These are phyloP conservation scores for Silene noctiflora DNA, from an alignment of 179 eudicot species.

Conservation along the genomic window DNA sequence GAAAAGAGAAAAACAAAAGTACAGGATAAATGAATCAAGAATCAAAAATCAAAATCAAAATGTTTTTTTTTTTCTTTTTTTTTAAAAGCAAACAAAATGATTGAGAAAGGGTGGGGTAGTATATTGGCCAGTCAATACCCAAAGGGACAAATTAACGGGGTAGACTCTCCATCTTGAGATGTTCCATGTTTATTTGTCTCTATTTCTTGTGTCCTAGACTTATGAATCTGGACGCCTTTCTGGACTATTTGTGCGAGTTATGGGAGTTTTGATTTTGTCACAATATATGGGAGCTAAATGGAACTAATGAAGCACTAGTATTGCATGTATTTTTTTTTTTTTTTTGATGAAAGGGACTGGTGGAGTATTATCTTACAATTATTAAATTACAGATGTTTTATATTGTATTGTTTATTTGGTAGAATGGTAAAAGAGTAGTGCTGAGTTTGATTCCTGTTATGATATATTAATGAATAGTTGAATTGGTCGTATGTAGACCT, in stretches of 20 bases:
- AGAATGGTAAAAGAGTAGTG: too few relatives aligned
- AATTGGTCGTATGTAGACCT: too few relatives aligned
- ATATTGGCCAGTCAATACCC: neutral
- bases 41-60: neutral
- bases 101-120: neutral
- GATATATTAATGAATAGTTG: too few relatives aligned
- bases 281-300: neutral
- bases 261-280: neutral
- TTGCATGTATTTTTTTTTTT: too few relatives aligned
- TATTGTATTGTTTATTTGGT: too few relatives aligned
- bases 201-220: neutral
- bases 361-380: too few relatives aligned
- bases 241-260: neutral
- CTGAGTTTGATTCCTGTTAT: too few relatives aligned
- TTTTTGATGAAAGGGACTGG: too few relatives aligned
- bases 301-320: neutral
- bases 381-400: too few relatives aligned
- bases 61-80: too few relatives aligned
- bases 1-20: slow-evolving; percentile 10
- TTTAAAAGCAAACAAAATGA: neutral
- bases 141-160: slow-evolving; percentile 1
- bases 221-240: slow-evolving; percentile 31
- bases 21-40: neutral
- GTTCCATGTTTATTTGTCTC: neutral
- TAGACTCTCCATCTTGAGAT: neutral